Conservation (phyloP, 2,329 filamentous ascomycete genomes). For the Arthrobotrys entomopaga region DNA sequence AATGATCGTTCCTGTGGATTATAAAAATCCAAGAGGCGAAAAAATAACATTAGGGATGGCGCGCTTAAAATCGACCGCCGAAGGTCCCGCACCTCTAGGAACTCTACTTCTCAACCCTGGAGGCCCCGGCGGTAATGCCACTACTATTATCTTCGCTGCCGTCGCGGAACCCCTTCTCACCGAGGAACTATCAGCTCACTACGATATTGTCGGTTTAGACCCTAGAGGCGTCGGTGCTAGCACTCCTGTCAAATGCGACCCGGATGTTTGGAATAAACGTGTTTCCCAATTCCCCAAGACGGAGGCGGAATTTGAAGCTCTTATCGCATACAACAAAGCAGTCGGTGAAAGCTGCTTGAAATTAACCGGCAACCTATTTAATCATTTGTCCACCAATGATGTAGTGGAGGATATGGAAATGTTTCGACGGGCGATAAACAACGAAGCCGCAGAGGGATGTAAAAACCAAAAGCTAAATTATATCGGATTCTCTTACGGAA, state of each 20-base stretch:
- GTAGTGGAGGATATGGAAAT: constrained; percentile 62
- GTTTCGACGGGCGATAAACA: constrained; percentile 61
- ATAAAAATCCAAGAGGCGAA: background rate
- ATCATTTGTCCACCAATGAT: constrained; percentile 64
- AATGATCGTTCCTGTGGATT: background rate
- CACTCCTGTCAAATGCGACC: constrained; percentile 62
- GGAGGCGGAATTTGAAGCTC: constrained; percentile 61
- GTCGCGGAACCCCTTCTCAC: constrained; percentile 55
- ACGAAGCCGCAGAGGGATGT: constrained; percentile 57
- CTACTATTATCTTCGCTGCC: constrained; percentile 56
- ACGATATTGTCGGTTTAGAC: constrained; percentile 64
- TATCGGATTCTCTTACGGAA: constrained; percentile 6
- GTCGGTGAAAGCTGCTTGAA: constrained; percentile 63
- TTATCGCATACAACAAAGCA: constrained; percentile 62
- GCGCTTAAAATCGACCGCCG: background rate
- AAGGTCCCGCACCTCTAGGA: constrained; percentile 56
- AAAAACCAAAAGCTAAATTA: constrained; percentile 31
- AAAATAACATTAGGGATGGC: constrained; percentile 1
- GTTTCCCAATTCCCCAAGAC: constrained; percentile 62
- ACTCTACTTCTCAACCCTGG: constrained; percentile 64
- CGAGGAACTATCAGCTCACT: constrained; percentile 59
- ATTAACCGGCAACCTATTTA: constrained; percentile 62
- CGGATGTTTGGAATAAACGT: constrained; percentile 61
- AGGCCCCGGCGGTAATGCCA: constrained; percentile 61
- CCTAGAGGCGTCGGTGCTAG: constrained; percentile 64